phyloP scores from a whole-genome alignment of 345 rosid genomes.

The Physaria fendleri region DNA sequence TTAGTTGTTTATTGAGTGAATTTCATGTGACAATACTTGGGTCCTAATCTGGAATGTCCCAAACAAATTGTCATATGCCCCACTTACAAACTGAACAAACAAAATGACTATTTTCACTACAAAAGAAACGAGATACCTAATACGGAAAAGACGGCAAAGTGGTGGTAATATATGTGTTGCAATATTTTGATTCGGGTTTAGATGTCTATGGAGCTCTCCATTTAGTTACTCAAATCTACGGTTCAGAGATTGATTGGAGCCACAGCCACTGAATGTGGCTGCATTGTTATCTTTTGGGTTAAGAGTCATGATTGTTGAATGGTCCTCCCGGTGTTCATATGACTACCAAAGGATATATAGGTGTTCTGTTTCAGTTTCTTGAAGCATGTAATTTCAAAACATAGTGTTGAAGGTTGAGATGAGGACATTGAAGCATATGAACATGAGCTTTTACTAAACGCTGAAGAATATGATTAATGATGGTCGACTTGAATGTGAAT shows the following conservation, averaged over 20 bases:
- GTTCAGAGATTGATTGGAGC: conserved; percentile 62
- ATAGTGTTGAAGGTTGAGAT: conserved; percentile 64
- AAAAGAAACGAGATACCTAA: too few relatives aligned
- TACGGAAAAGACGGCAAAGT: too few relatives aligned
- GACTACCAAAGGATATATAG: conserved; percentile 45
- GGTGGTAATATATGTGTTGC: too few relatives aligned
- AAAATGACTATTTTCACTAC: too few relatives aligned
- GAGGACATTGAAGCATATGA: too few relatives aligned
- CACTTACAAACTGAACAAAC: too few relatives aligned
- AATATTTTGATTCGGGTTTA: conserved; percentile 80
- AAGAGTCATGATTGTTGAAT: conserved; percentile 47
- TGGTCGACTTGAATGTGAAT: too few relatives aligned
- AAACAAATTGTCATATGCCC: too few relatives aligned
- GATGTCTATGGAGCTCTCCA: conserved; percentile 58
- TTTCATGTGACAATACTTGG: too few relatives aligned
- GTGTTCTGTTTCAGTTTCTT: conserved; percentile 19
- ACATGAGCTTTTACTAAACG: not conserved
- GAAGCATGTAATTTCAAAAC: not conserved
- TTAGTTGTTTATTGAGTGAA: too few relatives aligned
- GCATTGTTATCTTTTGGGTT: conserved; percentile 70
- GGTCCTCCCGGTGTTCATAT: conserved; percentile 36
- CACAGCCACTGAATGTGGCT: conserved; percentile 73
- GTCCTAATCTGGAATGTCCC: too few relatives aligned
- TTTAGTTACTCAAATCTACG: conserved; percentile 43
- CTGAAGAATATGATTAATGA: not conserved